These are phyloP conservation scores for Rhizophagus clarus DNA, from an alignment of 192 early-diverging fungal genomes.

Conservation along the genomic window DNA sequence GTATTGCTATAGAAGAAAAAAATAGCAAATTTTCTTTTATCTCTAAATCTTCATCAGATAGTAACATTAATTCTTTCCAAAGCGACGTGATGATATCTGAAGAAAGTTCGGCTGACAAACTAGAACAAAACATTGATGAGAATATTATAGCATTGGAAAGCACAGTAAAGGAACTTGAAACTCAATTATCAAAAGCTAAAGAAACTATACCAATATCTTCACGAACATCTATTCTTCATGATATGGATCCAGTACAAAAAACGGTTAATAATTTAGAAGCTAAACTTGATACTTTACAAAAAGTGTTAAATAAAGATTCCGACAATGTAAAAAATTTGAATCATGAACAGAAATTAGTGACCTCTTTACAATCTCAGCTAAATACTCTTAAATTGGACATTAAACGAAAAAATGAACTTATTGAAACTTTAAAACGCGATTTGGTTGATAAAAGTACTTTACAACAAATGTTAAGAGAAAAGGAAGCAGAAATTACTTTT, in stretches of 20 bases:
- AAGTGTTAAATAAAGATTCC: slow-evolving; percentile 7
- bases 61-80: neutral
- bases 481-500: neutral
- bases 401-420: slow-evolving; percentile 22
- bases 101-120: neutral
- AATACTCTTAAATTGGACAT: slow-evolving; percentile 24
- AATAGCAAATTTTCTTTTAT: neutral
- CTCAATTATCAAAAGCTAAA: slow-evolving; percentile 24
- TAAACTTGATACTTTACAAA: slow-evolving; percentile 21
- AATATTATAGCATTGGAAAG: slow-evolving; percentile 5
- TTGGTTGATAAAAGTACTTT: slow-evolving; percentile 16
- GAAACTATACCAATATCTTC: neutral
- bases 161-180: slow-evolving; percentile 22
- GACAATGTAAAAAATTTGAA: neutral
- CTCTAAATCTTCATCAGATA: slow-evolving; percentile 1
- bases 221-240: neutral
- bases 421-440: slow-evolving; percentile 27
- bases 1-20: slow-evolving; percentile 4
- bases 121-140: slow-evolving; percentile 21
- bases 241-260: slow-evolving; percentile 10
- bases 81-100: slow-evolving; percentile 36
- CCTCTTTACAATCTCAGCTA: slow-evolving; percentile 1
- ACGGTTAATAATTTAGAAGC: neutral
- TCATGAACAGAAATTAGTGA: neutral
- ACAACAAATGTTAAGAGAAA: slow-evolving; percentile 2